These are phyloP conservation scores for Garcia nutans DNA, from an alignment of 345 rosid species.

Conservation along the genomic window DNA sequence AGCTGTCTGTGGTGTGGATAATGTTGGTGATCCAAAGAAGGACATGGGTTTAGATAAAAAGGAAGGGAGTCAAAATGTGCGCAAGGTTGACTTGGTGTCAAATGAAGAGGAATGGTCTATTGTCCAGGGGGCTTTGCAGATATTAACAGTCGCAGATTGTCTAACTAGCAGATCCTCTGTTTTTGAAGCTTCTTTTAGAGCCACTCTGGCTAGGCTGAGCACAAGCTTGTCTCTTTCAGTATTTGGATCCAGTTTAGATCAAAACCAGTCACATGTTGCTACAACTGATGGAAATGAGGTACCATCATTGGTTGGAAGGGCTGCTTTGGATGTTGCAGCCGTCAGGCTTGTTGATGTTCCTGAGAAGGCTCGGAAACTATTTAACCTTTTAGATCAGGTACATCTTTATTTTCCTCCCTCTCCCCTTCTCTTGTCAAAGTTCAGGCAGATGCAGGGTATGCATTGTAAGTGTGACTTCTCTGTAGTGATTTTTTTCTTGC, in stretches of 20 bases:
- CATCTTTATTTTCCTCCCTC: background rate
- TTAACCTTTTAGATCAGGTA: conserved; percentile 92
- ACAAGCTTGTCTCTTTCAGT: conserved; percentile 75
- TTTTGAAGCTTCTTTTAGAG: conserved; percentile 91
- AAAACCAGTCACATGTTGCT: conserved; percentile 52
- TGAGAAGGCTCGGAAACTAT: conserved; percentile 77
- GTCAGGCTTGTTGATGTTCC: conserved; percentile 80
- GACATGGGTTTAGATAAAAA: conserved; percentile 59
- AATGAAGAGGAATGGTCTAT: conserved; percentile 99
- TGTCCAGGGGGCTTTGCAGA: conserved; percentile 92
- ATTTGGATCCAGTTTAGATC: conserved; percentile 73
- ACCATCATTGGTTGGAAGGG: conserved; percentile 61
- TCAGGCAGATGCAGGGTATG: too few relatives aligned
- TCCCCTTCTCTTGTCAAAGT: background rate
- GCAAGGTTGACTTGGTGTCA: conserved; percentile 63
- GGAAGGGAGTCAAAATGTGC: conserved; percentile 58
- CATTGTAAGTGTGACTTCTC: background rate
- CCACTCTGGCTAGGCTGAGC: conserved; percentile 86
- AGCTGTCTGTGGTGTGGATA: conserved; percentile 84
- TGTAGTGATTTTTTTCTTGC: background rate
- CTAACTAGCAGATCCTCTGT: conserved; percentile 91
- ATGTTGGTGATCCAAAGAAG: conserved; percentile 53
- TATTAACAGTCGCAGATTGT: conserved; percentile 94
- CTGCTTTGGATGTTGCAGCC: conserved; percentile 87
- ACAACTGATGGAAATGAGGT: conserved; percentile 52